Conservation (phyloP, 2,329 filamentous ascomycete genomes). For the Aspergillus costaricaensis region DNA sequence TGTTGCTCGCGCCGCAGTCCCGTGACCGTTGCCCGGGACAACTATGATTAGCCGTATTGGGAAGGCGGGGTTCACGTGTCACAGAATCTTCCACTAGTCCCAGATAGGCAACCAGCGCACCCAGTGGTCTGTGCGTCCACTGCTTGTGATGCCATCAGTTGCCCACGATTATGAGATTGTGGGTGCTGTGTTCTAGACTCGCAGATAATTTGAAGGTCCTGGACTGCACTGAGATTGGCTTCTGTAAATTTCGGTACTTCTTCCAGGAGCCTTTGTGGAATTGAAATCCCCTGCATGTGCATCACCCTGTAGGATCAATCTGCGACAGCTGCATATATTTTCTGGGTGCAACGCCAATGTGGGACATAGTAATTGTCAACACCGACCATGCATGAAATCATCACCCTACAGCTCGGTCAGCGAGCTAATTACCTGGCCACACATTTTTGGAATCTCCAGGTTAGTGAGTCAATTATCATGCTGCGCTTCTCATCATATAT, state of each 20-base stretch:
- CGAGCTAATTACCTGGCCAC: constrained; percentile 90
- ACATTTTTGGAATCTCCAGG: constrained; percentile 97
- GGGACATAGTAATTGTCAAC: neutral
- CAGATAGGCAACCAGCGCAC: constrained; percentile 2
- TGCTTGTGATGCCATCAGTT: constrained; percentile 9
- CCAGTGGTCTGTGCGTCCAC: constrained; percentile 11
- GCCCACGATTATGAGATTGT: neutral
- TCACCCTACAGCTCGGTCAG: constrained; percentile 91
- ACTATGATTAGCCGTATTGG: constrained; percentile 11
- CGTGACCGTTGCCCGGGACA: constrained; percentile 38
- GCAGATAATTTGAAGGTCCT: neutral
- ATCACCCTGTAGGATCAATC: neutral
- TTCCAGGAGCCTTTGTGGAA: no score
- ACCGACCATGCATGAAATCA: constrained; percentile 79
- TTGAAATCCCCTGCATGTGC: neutral
- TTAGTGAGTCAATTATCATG: constrained; percentile 40
- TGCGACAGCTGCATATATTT: constrained; percentile 9
- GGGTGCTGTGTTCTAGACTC: neutral
- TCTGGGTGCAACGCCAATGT: neutral
- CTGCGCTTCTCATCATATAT: neutral
- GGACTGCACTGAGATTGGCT: neutral
- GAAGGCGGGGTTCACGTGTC: constrained; percentile 27
- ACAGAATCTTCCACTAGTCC: constrained; percentile 1
- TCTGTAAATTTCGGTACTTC: neutral
- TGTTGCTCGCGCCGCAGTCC: constrained; percentile 30